Evolutionary conservation across 495 filamentous ascomycete species (phyloP), one percentile per base, ranked within the genome.

Genomic region (Penicillium parvum): DNA sequence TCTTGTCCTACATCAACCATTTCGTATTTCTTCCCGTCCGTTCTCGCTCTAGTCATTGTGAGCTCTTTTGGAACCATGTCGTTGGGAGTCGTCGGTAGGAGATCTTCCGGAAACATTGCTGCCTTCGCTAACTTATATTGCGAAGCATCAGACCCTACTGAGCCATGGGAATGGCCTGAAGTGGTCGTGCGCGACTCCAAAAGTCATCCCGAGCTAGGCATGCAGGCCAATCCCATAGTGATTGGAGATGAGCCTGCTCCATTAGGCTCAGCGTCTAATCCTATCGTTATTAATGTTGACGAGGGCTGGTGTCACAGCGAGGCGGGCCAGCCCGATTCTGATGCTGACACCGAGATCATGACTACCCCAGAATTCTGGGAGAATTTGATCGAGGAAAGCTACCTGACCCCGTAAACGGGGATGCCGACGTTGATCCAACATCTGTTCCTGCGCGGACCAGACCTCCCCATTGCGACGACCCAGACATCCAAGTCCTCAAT

Each of bases 301-400:
- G 28, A 43, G 28, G 28, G 28, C 10, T 43, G 18, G 27, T 32
- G 20, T 17, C 11, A 20, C 4, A n/a, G 26, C 26, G 18, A 43
- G 30, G 5, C n/a, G 26, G 40, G 26, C 1, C n/a, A 43, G 6
- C 28, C 18, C 26, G 9, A 12, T n/a, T 43, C 27, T 10, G 27
- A 33, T 23, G 27, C 27, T 18, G 18, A 32, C 11, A 43, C 40
- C 21, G 16, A 43, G 19, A 33, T 23, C 11, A 43, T 43, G 18
- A 22, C 28, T 33, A 43, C 11, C 15, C 40, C 17, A 7, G 40
- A 43, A 32, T 43, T 43, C 19, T 43, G 18, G 40, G 40, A 18
- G 8, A 23, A 23, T n/a, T n/a, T n/a, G n/a, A n/a, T n/a, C n/a
- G n/a, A n/a, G n/a, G n/a, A n/a, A n/a, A n/a, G n/a, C n/a, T n/a